Evolutionary conservation across 2,329 filamentous ascomycete species (phyloP), one percentile per base, ranked within the genome.

Genomic region (Penicillium palitans): DNA sequence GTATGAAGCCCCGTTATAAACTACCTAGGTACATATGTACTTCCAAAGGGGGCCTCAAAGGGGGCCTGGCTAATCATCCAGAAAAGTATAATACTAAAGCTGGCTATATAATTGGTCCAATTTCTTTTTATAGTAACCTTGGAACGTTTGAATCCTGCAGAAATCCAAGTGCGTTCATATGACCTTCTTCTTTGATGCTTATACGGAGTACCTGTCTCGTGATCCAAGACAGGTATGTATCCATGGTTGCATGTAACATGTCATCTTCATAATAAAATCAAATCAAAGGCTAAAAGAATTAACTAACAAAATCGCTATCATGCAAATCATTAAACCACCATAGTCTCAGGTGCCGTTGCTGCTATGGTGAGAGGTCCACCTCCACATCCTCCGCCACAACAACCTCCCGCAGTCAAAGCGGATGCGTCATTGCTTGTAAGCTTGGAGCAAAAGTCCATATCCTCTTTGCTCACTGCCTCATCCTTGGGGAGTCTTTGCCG

Each of bases 401-500:
- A 69, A 45, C 57, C 52, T 19, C 59, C 59, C n/a, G 58, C 46
- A 24, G 52, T 61, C 29, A 42, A 42, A 13, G 19, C 17, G 9
- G 40, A 53, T 6, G 6, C 12, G 15, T 53, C 25, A 7, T 31
- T 46, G n/a, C 13, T 60, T 15, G 57, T 57, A 49, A 73, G 39
- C 39, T 66, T 68, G 10, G 65, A 59, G 52, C 71, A 74, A 41
- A 74, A 73, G 12, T 70, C 65, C 39, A 72, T 55, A 44, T 75
- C 73, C 19, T 72, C 66, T 59, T 69, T 58, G 48, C 64, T 72
- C 6, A 64, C 65, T 2, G 58, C 25, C 9, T 68, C 71, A 35
- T 61, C 61, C 17, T 57, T 52, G 12, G 72, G 72, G n/a, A 76
- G 53, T 3, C 41, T 65, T 58, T 74, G 74, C 37, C 69, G 64